Conservation (phyloP, 2,329 filamentous ascomycete genomes). For the Epicoccum nigrum region DNA sequence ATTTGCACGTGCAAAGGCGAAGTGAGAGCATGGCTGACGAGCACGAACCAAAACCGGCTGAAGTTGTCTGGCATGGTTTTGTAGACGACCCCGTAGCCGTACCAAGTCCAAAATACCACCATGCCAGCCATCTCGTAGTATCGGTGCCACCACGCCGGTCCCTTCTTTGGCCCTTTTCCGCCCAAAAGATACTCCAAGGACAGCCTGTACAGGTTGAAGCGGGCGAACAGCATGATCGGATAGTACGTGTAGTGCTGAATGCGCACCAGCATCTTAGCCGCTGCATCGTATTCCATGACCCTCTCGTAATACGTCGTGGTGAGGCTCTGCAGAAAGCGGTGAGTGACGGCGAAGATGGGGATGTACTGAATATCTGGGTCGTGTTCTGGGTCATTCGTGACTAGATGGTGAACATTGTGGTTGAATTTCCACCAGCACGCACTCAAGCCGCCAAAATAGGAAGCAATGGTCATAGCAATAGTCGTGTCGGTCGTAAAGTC, state of each 20-base stretch:
- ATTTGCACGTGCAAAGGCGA: conserved; percentile 75
- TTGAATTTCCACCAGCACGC: conserved; percentile 97
- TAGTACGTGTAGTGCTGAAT: conserved; percentile 73
- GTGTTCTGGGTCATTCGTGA: conserved; percentile 93
- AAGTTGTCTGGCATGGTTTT: conserved; percentile 63
- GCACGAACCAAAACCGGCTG: conserved; percentile 65
- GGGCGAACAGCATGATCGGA: conserved; percentile 68
- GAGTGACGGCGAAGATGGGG: conserved; percentile 71
- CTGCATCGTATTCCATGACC: conserved; percentile 66
- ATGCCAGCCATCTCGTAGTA: conserved; percentile 69
- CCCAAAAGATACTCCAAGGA: conserved; percentile 70
- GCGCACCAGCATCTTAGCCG: conserved; percentile 64
- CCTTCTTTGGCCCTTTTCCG: conserved; percentile 60
- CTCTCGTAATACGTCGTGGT: conserved; percentile 70
- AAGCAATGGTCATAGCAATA: conserved; percentile 88
- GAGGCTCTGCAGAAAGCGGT: conserved; percentile 69
- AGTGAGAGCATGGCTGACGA: conserved; percentile 69
- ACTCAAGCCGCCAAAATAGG: conserved; percentile 87
- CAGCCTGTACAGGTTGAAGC: conserved; percentile 74
- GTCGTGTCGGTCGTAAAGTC: conserved; percentile 80
- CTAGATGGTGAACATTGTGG: conserved; percentile 96
- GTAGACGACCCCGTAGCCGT: conserved; percentile 70
- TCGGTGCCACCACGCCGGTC: conserved; percentile 70
- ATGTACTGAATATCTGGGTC: conserved; percentile 89
- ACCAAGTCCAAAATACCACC: conserved; percentile 70